These are phyloP conservation scores for Batkoa obscura DNA, from an alignment of 371 early-diverging fungal species.

Conservation along the genomic window DNA sequence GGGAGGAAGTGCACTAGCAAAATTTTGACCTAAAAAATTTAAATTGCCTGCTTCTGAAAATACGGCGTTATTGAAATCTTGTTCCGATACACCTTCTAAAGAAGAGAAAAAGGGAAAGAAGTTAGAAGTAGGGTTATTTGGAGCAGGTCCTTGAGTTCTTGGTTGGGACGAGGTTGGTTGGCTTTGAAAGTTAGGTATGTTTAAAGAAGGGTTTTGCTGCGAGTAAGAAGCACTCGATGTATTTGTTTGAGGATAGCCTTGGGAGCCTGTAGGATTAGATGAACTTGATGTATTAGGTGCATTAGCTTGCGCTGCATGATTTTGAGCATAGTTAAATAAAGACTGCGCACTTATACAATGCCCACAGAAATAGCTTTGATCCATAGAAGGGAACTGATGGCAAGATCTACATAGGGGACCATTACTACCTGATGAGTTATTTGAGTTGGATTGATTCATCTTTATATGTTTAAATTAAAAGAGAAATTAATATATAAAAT, in stretches of 20 bases:
- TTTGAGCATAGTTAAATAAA: not conserved
- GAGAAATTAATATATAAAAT: too few species aligned
- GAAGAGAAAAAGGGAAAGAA: constrained; percentile 4
- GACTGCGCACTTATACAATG: not conserved
- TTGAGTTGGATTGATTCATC: too few species aligned
- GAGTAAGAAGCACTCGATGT: not conserved
- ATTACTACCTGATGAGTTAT: too few species aligned
- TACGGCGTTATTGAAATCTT: constrained; percentile 3
- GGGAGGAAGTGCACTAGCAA: constrained; percentile 3
- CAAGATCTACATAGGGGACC: not conserved
- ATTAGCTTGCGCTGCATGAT: not conserved
- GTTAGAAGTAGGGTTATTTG: not conserved
- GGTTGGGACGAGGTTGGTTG: too few species aligned
- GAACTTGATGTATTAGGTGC: too few species aligned
- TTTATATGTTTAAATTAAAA: too few species aligned
- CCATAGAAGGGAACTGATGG: not conserved
- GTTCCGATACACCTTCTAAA: constrained; percentile 4
- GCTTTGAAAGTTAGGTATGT: too few species aligned
- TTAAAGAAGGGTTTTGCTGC: too few species aligned
- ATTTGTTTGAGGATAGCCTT: not conserved
- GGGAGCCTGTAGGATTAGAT: not conserved
- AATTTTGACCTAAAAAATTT: constrained; percentile 5
- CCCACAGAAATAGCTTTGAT: not conserved
- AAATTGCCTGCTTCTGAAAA: constrained; percentile 6
- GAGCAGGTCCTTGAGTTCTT: not conserved